phyloP scores from a whole-genome alignment of 1,139 yeast species.

The Taiozyma onychis region DNA sequence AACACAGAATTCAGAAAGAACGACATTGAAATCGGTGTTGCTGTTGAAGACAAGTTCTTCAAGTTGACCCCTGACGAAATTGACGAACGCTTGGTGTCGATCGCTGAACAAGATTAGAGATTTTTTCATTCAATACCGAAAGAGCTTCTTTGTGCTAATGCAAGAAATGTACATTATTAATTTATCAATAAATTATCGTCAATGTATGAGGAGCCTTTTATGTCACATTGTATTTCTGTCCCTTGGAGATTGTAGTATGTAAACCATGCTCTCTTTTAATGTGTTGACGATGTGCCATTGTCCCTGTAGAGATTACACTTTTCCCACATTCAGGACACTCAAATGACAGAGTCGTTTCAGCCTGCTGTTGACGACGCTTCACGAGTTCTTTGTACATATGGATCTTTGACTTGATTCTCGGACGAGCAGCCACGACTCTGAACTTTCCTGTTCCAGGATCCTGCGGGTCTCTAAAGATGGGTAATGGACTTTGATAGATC shows the following conservation, averaged over 20 bases:
- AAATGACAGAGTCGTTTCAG: background rate
- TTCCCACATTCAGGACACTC: background rate
- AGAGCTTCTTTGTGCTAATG: background rate
- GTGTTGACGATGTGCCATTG: background rate
- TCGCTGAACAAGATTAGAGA: conserved; percentile 87
- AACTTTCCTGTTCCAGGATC: background rate
- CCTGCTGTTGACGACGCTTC: background rate
- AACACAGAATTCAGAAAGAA: conserved; percentile 92
- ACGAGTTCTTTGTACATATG: background rate
- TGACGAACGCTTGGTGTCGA: conserved; percentile 87
- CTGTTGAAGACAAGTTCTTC: conserved; percentile 65
- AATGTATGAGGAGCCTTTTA: background rate
- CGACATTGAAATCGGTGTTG: conserved; percentile 91
- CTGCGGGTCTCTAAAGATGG: background rate
- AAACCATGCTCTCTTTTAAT: background rate
- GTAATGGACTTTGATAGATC: background rate
- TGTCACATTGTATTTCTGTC: background rate
- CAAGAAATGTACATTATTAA: background rate
- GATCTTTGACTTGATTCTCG: background rate
- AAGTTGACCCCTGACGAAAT: conserved; percentile 78
- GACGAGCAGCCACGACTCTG: background rate
- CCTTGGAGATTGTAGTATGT: background rate
- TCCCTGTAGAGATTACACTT: background rate
- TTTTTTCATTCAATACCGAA: background rate
- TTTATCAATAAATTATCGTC: background rate